Percentiles rank a stretch among this genome's conserved stretches.
These are phyloP conservation scores for Ascocoryne sarcoides DNA, from an alignment of 2,329 filamentous ascomycete genomes.

Conservation along the genomic window DNA sequence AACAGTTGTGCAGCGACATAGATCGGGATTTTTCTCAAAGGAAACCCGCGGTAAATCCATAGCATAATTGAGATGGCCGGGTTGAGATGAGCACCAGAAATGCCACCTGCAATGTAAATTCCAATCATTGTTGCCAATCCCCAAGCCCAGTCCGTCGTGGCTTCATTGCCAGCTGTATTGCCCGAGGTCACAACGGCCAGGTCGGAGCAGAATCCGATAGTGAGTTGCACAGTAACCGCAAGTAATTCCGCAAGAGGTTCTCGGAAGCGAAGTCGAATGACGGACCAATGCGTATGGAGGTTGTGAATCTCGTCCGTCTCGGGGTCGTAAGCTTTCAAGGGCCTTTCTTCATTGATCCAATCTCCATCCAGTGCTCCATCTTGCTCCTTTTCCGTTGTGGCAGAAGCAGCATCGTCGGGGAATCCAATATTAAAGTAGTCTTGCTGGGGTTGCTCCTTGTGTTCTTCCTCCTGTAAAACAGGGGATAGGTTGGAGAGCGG, in stretches of 20 bases:
- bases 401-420: constrained; percentile 16
- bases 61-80: constrained; percentile 36
- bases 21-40: constrained; percentile 39
- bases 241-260: constrained; percentile 46
- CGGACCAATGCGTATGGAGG: constrained; percentile 33
- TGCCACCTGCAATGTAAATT: constrained; percentile 39
- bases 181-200: constrained; percentile 31
- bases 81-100: constrained; percentile 39
- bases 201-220: constrained; percentile 40
- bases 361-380: constrained; percentile 10
- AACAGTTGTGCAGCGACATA: constrained; percentile 45
- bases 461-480: constrained; percentile 4
- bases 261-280: constrained; percentile 37
- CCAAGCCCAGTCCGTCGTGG: constrained; percentile 40
- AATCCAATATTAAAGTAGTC: constrained; percentile 6
- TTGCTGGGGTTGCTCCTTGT: not conserved
- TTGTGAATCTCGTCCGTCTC: constrained; percentile 23
- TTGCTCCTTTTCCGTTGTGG: constrained; percentile 14
- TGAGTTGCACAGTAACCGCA: constrained; percentile 33
- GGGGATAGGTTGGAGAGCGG: not conserved
- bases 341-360: constrained; percentile 16
- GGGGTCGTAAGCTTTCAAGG: constrained; percentile 16
- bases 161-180: constrained; percentile 32
- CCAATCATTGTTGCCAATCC: constrained; percentile 45
- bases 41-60: constrained; percentile 43